phyloP scores from a whole-genome alignment of 805 yeast genomes.

The Schwanniomyces occidentalis region DNA sequence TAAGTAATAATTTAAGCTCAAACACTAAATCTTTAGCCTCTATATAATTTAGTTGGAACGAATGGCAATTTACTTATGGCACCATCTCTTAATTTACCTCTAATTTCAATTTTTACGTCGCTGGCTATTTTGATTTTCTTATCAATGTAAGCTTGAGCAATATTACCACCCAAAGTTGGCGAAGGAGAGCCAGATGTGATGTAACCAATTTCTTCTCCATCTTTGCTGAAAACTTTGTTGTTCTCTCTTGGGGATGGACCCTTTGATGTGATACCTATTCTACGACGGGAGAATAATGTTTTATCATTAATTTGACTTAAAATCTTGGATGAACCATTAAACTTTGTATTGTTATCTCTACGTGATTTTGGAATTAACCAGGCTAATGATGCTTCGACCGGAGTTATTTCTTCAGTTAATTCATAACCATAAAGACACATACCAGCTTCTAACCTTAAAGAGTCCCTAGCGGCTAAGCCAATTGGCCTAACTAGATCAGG shows the following conservation, averaged over 20 bases:
- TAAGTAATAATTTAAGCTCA: too few relatives aligned
- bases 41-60: constrained; percentile 71
- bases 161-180: constrained; percentile 67
- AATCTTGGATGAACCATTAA: constrained; percentile 77
- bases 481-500: constrained; percentile 72
- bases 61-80: constrained; percentile 82
- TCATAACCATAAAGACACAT: constrained; percentile 98
- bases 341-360: constrained; percentile 50
- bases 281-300: constrained; percentile 47
- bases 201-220: constrained; percentile 54
- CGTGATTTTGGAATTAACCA: constrained; percentile 89
- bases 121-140: constrained; percentile 76
- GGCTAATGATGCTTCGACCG: constrained; percentile 83
- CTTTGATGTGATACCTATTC: constrained; percentile 73
- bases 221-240: constrained; percentile 56
- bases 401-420: constrained; percentile 74
- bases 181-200: constrained; percentile 65
- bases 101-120: constrained; percentile 67
- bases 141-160: constrained; percentile 88
- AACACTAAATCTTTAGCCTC: constrained; percentile 26
- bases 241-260: constrained; percentile 96
- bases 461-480: constrained; percentile 98
- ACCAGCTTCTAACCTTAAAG: constrained; percentile 94
- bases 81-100: constrained; percentile 82
- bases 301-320: constrained; percentile 71